Percentiles rank a stretch among this genome's conserved stretches.
Conservation (phyloP, 2,329 filamentous ascomycete genomes). For the Sclerotinia spermophila region DNA sequence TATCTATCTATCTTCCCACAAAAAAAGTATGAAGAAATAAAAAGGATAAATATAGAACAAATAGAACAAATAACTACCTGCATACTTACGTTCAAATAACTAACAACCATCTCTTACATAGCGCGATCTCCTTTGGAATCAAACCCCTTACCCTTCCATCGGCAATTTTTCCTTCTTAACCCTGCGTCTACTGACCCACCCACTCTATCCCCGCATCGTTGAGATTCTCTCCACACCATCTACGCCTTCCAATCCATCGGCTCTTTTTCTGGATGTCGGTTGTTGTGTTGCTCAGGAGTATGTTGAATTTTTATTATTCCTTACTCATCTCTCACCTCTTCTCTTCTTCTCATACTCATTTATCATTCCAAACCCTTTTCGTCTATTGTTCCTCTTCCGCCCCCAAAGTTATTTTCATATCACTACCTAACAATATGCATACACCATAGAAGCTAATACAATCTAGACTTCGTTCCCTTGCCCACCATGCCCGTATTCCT, state of each 20-base stretch:
- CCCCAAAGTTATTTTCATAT: neutral
- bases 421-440: no score
- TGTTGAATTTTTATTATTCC: neutral
- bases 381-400: neutral
- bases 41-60: neutral
- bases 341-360: neutral
- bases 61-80: neutral
- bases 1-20: no score
- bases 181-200: constrained; percentile 15
- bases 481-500: constrained; percentile 37
- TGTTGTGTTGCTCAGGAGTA: constrained; percentile 41
- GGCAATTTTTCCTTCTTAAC: constrained; percentile 26
- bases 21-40: neutral
- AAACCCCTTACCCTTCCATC: constrained; percentile 30
- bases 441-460: neutral
- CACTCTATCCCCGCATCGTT: constrained; percentile 19
- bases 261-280: constrained; percentile 39
- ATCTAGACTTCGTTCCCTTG: constrained; percentile 37
- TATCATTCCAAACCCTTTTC: neutral
- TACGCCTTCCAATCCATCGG: neutral
- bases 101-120: neutral
- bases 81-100: neutral
- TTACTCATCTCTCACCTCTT: neutral
- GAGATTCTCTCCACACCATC: constrained; percentile 9
- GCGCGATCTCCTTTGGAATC: constrained; percentile 28